Base-by-base conservation (phyloP, 345 rosid genomes). In the Camelina laxa region DNA sequence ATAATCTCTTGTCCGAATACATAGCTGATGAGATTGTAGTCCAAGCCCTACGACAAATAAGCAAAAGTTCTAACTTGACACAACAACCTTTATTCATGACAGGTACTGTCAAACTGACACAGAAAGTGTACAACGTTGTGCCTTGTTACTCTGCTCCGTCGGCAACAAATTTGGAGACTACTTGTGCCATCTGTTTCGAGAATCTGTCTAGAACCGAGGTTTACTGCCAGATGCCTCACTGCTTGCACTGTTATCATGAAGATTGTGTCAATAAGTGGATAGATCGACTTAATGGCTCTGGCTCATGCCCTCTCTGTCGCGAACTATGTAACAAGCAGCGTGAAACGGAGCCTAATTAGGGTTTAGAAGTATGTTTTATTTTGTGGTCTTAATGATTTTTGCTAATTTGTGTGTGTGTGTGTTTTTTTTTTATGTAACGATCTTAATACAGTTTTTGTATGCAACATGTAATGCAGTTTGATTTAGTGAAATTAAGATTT, bases 111-210 rank as follows among this genome's bases (percentile, higher is more conserved):
- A 61, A 17, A 39, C 7, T 72, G 6, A 72, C 69, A 1, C 17
- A 24, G 41, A 72, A 61, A 15, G 20, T n/a, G 1, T 61, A 36
- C 21, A n/a, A 38, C 3, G 53, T 38, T 14, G 2, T 24, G 44
- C 61, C 53, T 61, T 9, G 24, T n/a, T 0, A 1, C 8, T 57
- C 59, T 14, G 35, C 35, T 54, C 17, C 17, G 35, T 24, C 0
- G 2, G 15, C 35, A 24, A 54, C 11, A 7, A 13, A 56, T 3
- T 33, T 13, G 24, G 9, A 20, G 47, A 60, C 65, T n/a, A n/a
- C n/a, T 6, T 60, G 65, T 88, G 42, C 80, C 38, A 30, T 76
- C 67, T 50, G 60, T 66, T 66, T 67, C 84, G 90, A 27, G 73
- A 59, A 38, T 4, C 2, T 60, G 49, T 19, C 2, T 5, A 2